Conservation (phyloP, 768 basidiomycete genomes). For the Rhizopogon roseolus region DNA sequence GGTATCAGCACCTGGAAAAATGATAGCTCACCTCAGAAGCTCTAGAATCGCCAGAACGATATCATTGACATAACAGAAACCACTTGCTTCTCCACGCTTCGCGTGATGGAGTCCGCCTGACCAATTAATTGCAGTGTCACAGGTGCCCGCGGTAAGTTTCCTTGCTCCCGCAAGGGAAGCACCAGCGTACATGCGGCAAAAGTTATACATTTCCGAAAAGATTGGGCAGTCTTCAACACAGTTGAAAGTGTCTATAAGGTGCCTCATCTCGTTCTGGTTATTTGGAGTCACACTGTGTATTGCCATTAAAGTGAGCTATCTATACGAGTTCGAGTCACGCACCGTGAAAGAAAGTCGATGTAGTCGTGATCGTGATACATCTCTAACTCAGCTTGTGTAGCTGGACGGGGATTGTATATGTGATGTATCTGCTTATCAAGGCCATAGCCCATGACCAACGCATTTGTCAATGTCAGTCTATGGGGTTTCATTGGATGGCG, state of each 20-base stretch:
- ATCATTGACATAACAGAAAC: slow-evolving; percentile 98
- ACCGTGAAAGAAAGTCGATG: slow-evolving; percentile 92
- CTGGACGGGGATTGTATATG: slow-evolving; percentile 84
- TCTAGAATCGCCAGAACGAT: slow-evolving; percentile 94
- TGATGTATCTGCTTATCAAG: slow-evolving; percentile 92
- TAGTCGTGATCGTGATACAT: slow-evolving; percentile 94
- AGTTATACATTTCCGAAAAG: slow-evolving; percentile 92
- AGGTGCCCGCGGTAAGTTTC: slow-evolving; percentile 76
- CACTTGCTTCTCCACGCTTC: slow-evolving; percentile 95
- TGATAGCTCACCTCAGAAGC: slow-evolving; percentile 61
- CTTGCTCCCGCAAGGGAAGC: slow-evolving; percentile 88
- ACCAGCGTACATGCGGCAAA: slow-evolving; percentile 91
- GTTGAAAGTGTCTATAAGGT: slow-evolving; percentile 82
- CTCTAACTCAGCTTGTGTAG: slow-evolving; percentile 86
- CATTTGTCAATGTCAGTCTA: slow-evolving; percentile 91
- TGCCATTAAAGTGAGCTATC: background rate
- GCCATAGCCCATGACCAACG: slow-evolving; percentile 93
- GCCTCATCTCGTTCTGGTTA: slow-evolving; percentile 61
- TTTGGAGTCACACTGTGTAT: slow-evolving; percentile 75
- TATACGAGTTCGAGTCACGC: slow-evolving; percentile 17
- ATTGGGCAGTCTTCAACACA: slow-evolving; percentile 97
- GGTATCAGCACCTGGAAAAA: background rate
- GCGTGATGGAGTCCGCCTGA: slow-evolving; percentile 98
- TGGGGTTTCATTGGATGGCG: slow-evolving; percentile 99
- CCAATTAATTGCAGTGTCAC: slow-evolving; percentile 99